Evolutionary conservation across 1,139 yeast species (phyloP).

Genomic region (Candida smagusa): DNA sequence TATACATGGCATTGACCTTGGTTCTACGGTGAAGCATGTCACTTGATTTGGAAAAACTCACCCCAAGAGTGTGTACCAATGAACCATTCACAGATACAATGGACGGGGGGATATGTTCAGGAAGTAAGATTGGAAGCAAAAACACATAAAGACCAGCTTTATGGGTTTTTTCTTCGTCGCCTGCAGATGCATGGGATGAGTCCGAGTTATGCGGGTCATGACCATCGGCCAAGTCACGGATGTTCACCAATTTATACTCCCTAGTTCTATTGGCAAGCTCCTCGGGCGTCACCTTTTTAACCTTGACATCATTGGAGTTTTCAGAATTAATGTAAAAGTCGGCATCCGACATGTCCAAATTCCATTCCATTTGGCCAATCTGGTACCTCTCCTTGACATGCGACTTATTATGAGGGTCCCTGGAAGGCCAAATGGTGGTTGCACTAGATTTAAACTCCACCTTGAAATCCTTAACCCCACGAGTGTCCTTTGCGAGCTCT

Average conservation of each 20-base stretch:
- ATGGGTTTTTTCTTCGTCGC: constrained; percentile 20
- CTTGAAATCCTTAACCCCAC: constrained; percentile 24
- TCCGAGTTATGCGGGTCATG: constrained; percentile 3
- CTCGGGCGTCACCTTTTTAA: constrained; percentile 27
- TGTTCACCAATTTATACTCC: constrained; percentile 27
- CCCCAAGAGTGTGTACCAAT: constrained; percentile 33
- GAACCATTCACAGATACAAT: constrained; percentile 55
- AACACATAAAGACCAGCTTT: constrained; percentile 81
- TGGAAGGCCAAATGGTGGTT: constrained; percentile 52
- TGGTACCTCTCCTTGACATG: constrained; percentile 45
- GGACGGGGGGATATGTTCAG: constrained; percentile 71
- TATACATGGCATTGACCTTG: constrained; percentile 28
- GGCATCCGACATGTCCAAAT: constrained; percentile 38
- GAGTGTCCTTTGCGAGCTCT: constrained; percentile 35
- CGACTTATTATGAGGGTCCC: constrained; percentile 47
- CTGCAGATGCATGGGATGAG: background rate
- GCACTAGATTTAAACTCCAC: constrained; percentile 34
- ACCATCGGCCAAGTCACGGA: constrained; percentile 18
- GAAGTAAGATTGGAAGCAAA: constrained; percentile 66
- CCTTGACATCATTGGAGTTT: constrained; percentile 34
- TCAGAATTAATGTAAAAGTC: constrained; percentile 44
- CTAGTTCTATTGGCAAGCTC: constrained; percentile 38
- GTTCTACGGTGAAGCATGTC: constrained; percentile 36
- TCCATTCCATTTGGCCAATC: constrained; percentile 50
- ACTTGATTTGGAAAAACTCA: constrained; percentile 30